Conservation (phyloP, 768 basidiomycete genomes). For the Serendipita sp. region DNA sequence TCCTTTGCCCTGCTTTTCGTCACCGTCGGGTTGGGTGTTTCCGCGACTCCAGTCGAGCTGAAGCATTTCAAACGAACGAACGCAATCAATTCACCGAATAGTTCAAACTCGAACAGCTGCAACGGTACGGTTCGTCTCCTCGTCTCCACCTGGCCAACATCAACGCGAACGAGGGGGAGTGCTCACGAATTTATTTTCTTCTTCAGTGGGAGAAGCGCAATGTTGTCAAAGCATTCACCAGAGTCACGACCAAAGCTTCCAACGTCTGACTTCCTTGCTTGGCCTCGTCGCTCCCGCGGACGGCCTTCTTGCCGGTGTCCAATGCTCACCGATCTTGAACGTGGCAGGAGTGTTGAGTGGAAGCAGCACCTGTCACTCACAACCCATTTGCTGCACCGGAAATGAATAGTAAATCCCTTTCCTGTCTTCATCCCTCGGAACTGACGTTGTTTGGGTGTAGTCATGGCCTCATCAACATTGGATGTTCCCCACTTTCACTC, state of each 20-base stretch:
- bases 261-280: not conserved
- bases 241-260: not conserved
- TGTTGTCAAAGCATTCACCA: slow-evolving; percentile 2
- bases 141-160: not conserved
- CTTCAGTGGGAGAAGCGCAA: slow-evolving; percentile 2
- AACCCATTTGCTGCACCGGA: not conserved
- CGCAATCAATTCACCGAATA: not conserved
- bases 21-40: not conserved
- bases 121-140: not conserved
- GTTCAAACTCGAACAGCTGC: not conserved
- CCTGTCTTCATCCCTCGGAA: too few relatives aligned
- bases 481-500: not conserved
- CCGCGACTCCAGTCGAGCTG: not conserved
- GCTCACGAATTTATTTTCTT: not conserved
- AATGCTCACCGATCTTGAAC: not conserved
- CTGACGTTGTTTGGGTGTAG: not conserved
- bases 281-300: not conserved
- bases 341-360: not conserved
- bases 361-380: not conserved
- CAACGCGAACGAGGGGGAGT: not conserved
- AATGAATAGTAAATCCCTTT: not conserved
- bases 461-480: slow-evolving; percentile 4
- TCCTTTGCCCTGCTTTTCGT: too few relatives aligned
- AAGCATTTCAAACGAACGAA: not conserved
- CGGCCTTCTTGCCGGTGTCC: not conserved